A percentile compares a stretch with the other conserved stretches of the same genome.
These are phyloP conservation scores for Globisporangium megalacanthum DNA, from an alignment of 352 stramenopile species.

Conservation along the genomic window DNA sequence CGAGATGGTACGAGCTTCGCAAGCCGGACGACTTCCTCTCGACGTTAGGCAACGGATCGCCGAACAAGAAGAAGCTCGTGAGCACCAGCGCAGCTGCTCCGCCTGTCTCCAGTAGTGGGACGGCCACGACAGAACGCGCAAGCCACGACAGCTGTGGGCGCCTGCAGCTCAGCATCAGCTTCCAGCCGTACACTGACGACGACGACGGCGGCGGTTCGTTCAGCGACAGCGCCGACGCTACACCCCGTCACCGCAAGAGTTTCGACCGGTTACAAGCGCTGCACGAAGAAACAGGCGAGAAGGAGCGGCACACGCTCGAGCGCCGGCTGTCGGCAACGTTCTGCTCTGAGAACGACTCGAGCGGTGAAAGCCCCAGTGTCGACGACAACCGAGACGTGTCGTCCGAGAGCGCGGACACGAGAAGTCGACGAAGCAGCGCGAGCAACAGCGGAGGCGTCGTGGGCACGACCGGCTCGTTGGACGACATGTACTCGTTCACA, in stretches of 20 bases:
- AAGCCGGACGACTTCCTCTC: constrained; percentile 44
- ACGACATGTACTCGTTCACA: constrained; percentile 83
- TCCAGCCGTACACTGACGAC: constrained; percentile 57
- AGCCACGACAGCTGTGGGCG: constrained; percentile 35
- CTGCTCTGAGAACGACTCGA: constrained; percentile 8
- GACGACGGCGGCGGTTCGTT: constrained; percentile 27
- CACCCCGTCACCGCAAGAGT: constrained; percentile 61
- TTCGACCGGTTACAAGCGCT: constrained; percentile 69
- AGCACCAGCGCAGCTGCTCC: neutral
- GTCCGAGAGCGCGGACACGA: neutral
- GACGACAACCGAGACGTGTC: neutral
- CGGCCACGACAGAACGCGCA: constrained; percentile 4
- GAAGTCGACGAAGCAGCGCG: neutral
- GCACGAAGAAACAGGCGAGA: constrained; percentile 61
- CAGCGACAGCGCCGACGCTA: constrained; percentile 28
- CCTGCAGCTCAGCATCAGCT: constrained; percentile 78
- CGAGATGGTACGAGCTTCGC: constrained; percentile 74
- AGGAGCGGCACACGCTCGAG: constrained; percentile 26
- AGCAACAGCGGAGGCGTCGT: neutral
- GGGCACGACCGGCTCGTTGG: constrained; percentile 9
- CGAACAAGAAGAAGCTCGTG: constrained; percentile 9
- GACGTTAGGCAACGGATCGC: constrained; percentile 4
- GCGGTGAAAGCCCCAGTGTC: neutral
- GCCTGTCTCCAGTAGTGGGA: constrained; percentile 8
- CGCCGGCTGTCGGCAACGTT: constrained; percentile 7